Evolutionary conservation across 768 basidiomycete genomes (phyloP).

Genomic region (Mrakia blollopis): DNA sequence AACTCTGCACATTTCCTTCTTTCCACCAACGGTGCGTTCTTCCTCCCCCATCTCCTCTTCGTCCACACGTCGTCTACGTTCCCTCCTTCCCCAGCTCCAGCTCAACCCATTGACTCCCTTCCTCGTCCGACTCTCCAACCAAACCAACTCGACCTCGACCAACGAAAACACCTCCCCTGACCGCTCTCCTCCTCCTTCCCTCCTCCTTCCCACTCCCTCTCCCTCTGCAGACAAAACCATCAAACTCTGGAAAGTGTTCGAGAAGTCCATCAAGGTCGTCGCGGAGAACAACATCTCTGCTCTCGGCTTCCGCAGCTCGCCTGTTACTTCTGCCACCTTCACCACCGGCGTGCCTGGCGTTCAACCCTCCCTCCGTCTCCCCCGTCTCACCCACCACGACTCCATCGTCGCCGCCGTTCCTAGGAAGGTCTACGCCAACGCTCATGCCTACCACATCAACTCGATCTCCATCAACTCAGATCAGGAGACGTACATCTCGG

Average conservation of each 20-base stretch:
- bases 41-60: not conserved
- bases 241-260: slow-evolving; percentile 99
- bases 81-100: not conserved
- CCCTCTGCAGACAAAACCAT: slow-evolving; percentile 84
- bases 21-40: slow-evolving; percentile 84
- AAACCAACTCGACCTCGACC: not conserved
- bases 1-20: slow-evolving; percentile 95
- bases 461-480: slow-evolving; percentile 99
- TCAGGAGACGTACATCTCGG: slow-evolving; percentile 98
- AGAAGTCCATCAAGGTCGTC: slow-evolving; percentile 91
- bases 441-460: slow-evolving; percentile 99
- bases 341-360: slow-evolving; percentile 10
- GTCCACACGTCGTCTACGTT: too few species aligned
- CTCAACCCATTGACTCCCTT: not conserved
- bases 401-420: slow-evolving; percentile 98
- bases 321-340: slow-evolving; percentile 18
- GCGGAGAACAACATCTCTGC: slow-evolving; percentile 85
- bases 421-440: slow-evolving; percentile 97
- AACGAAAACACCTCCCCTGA: not conserved
- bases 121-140: not conserved
- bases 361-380: slow-evolving; percentile 58
- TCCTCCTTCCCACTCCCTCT: not conserved
- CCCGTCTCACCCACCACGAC: slow-evolving; percentile 88
- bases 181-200: too few species aligned
- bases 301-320: slow-evolving; percentile 49